Conservation (phyloP, 2,329 filamentous ascomycete species). For the Ophiostoma pallidulum region DNA sequence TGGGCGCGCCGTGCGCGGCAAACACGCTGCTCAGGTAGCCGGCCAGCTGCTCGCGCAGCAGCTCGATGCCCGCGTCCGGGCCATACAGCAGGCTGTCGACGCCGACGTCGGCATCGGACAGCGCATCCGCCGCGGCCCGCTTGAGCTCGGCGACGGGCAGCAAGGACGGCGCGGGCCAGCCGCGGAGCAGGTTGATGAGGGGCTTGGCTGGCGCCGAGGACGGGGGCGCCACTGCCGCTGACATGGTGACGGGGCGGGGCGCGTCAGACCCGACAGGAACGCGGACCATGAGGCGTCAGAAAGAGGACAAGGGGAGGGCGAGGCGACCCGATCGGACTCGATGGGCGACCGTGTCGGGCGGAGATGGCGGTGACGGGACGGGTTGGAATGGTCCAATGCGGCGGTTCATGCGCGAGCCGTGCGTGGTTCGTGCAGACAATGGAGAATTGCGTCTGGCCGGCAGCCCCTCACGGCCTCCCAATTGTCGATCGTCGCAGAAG, state of each 20-base stretch:
- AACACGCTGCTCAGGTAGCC: constrained; percentile 62
- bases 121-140: constrained; percentile 48
- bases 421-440: too few relatives aligned
- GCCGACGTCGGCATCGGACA: constrained; percentile 46
- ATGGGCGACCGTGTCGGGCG: too few relatives aligned
- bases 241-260: too few relatives aligned
- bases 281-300: neutral
- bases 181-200: constrained; percentile 55
- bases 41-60: constrained; percentile 60
- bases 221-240: too few relatives aligned
- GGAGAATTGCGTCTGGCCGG: too few relatives aligned
- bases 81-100: constrained; percentile 67
- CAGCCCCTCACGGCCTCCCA: too few relatives aligned
- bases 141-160: constrained; percentile 57
- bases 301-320: too few relatives aligned
- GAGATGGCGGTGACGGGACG: too few relatives aligned
- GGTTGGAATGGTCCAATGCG: too few relatives aligned
- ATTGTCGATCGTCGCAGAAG: too few relatives aligned
- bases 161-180: constrained; percentile 56
- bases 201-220: constrained; percentile 20
- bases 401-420: too few relatives aligned
- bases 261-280: neutral
- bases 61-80: constrained; percentile 63
- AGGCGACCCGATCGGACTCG: too few relatives aligned
- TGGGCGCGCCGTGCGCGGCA: constrained; percentile 14